Percentiles rank a stretch among this genome's conserved stretches.
These are phyloP conservation scores for Metarhizium guizhouense DNA, from an alignment of 2,329 filamentous ascomycete genomes.

Conservation along the genomic window DNA sequence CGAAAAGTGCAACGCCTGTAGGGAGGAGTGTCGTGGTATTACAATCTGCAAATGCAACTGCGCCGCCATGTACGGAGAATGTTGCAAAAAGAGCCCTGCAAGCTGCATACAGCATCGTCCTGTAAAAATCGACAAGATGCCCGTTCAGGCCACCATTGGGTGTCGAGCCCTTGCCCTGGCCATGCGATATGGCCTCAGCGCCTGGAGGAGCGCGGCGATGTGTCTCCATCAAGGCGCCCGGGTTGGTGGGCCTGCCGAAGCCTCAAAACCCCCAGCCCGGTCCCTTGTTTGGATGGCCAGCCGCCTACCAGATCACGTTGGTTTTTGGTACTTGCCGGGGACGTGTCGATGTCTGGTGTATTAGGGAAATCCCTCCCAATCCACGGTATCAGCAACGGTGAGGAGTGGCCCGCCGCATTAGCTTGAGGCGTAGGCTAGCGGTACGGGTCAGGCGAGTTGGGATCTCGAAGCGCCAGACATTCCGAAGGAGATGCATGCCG, in stretches of 20 bases:
- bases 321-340: neutral
- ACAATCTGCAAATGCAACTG: constrained; percentile 20
- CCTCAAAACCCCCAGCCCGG: neutral
- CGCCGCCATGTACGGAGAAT: constrained; percentile 29
- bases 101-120: constrained; percentile 22
- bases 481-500: too few species aligned
- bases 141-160: constrained; percentile 26
- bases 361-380: too few species aligned
- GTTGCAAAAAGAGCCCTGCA: constrained; percentile 16
- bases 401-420: constrained; percentile 3
- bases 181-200: constrained; percentile 2
- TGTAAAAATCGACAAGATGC: constrained; percentile 18
- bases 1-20: neutral
- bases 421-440: neutral
- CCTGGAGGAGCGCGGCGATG: neutral
- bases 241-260: constrained; percentile 1
- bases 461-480: too few species aligned
- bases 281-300: neutral
- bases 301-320: neutral
- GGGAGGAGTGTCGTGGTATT: neutral
- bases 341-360: neutral
- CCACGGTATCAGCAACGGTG: neutral
- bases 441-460: too few species aligned
- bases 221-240: neutral
- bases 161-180: constrained; percentile 17